Evolutionary conservation across 805 yeast genomes (phyloP).

Genomic region (Candida pseudoglaebosa): DNA sequence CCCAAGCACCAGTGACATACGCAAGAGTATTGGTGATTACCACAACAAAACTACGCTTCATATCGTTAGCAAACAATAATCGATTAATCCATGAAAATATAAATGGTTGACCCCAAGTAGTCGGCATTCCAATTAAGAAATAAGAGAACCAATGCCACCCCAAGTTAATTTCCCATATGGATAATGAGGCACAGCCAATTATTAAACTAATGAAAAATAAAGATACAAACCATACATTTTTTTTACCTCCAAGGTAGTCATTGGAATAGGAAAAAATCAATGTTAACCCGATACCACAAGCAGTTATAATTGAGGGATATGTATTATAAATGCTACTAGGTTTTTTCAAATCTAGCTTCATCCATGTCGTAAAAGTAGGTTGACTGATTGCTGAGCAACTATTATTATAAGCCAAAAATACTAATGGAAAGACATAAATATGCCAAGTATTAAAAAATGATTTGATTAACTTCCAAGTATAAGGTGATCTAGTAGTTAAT

Average conservation of each 20-base stretch:
- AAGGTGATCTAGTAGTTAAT: conserved; percentile 37
- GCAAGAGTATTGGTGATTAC: conserved; percentile 37
- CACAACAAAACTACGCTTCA: conserved; percentile 37
- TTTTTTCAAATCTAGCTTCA: conserved; percentile 25
- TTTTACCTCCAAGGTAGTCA: conserved; percentile 28
- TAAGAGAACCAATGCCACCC: conserved; percentile 51
- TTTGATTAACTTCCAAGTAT: conserved; percentile 38
- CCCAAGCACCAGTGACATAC: conserved; percentile 36
- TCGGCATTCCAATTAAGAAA: conserved; percentile 45
- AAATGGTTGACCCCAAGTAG: conserved; percentile 52
- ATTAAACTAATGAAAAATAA: conserved; percentile 36
- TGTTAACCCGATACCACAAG: conserved; percentile 21
- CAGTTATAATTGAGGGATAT: conserved; percentile 27
- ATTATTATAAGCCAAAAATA: conserved; percentile 36
- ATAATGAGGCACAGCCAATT: conserved; percentile 40
- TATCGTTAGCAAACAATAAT: conserved; percentile 39
- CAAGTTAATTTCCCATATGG: conserved; percentile 46
- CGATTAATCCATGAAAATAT: conserved; percentile 56
- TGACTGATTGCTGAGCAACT: conserved; percentile 27
- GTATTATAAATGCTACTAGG: conserved; percentile 29
- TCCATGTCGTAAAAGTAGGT: conserved; percentile 37
- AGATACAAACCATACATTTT: conserved; percentile 34
- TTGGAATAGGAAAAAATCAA: conserved; percentile 24
- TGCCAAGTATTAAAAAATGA: conserved; percentile 48
- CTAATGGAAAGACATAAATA: conserved; percentile 39